Percentiles rank a stretch among this genome's conserved stretches.
These are phyloP conservation scores for Talaromyces sp. DNA, from an alignment of 2,329 filamentous ascomycete genomes.

Conservation along the genomic window DNA sequence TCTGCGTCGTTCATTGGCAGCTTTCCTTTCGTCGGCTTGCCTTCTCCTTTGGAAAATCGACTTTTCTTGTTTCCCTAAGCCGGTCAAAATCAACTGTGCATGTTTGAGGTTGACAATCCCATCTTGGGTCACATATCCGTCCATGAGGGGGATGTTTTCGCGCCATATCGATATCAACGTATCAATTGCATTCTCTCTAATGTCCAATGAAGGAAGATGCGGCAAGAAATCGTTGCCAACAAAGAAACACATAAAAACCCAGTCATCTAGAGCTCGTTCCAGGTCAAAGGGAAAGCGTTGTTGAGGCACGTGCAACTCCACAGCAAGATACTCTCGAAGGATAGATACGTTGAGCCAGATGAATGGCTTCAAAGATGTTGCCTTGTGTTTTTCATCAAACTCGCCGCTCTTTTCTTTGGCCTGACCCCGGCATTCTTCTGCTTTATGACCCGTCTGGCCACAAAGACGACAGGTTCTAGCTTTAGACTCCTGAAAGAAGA, in stretches of 20 bases:
- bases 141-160: constrained; percentile 85
- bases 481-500: constrained; percentile 86
- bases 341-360: constrained; percentile 96
- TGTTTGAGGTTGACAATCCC: constrained; percentile 82
- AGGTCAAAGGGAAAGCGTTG: constrained; percentile 87
- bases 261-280: constrained; percentile 91
- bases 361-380: constrained; percentile 74
- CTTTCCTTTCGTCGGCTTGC: constrained; percentile 76
- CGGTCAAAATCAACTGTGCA: constrained; percentile 81
- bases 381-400: constrained; percentile 74
- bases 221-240: constrained; percentile 98
- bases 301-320: constrained; percentile 77
- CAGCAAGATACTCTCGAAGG: constrained; percentile 84
- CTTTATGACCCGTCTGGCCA: constrained; percentile 87
- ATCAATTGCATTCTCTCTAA: constrained; percentile 94
- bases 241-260: constrained; percentile 99
- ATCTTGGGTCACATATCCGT: constrained; percentile 93
- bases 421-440: constrained; percentile 75
- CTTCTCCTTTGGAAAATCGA: constrained; percentile 85
- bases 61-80: constrained; percentile 87
- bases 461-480: constrained; percentile 79
- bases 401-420: constrained; percentile 73
- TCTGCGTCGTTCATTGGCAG: constrained; percentile 72
- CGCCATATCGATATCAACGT: constrained; percentile 96
- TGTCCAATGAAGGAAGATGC: constrained; percentile 94